These are phyloP conservation scores for Megacollybia marginata DNA, from an alignment of 768 basidiomycete genomes.

Conservation along the genomic window DNA sequence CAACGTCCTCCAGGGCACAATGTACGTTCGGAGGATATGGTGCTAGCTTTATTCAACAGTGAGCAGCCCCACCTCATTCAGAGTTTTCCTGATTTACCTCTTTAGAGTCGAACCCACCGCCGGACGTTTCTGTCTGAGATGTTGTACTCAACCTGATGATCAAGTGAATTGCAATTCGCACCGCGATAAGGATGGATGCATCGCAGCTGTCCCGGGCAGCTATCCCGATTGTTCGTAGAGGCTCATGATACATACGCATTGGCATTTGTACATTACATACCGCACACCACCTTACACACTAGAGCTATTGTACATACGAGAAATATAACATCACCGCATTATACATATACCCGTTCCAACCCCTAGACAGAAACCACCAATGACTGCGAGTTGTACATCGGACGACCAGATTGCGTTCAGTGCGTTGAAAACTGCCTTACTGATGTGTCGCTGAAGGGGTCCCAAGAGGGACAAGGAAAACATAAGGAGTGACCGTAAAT, in stretches of 20 bases:
- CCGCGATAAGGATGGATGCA: constrained; percentile 36
- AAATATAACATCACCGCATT: background rate
- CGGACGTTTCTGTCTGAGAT: constrained; percentile 41
- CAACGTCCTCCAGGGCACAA: constrained; percentile 21
- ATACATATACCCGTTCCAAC: constrained; percentile 24
- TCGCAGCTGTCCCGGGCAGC: constrained; percentile 33
- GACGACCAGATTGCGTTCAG: background rate
- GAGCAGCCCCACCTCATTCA: constrained; percentile 9
- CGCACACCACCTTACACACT: background rate
- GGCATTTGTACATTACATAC: too few species aligned
- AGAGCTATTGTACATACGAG: background rate
- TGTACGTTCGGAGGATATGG: constrained; percentile 44
- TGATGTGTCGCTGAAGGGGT: background rate
- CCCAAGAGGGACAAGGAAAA: constrained; percentile 54
- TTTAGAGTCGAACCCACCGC: constrained; percentile 37
- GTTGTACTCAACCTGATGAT: constrained; percentile 32
- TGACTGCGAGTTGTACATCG: constrained; percentile 13
- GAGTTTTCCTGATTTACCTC: background rate
- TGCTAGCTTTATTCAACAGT: constrained; percentile 47
- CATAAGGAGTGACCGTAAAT: constrained; percentile 54
- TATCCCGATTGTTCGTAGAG: too few species aligned
- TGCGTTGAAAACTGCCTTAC: background rate
- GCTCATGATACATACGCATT: too few species aligned
- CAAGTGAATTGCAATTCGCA: constrained; percentile 47
- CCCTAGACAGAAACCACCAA: constrained; percentile 33